phyloP scores from a whole-genome alignment of 2,329 filamentous ascomycete species.

The Colletotrichum trifolii region DNA sequence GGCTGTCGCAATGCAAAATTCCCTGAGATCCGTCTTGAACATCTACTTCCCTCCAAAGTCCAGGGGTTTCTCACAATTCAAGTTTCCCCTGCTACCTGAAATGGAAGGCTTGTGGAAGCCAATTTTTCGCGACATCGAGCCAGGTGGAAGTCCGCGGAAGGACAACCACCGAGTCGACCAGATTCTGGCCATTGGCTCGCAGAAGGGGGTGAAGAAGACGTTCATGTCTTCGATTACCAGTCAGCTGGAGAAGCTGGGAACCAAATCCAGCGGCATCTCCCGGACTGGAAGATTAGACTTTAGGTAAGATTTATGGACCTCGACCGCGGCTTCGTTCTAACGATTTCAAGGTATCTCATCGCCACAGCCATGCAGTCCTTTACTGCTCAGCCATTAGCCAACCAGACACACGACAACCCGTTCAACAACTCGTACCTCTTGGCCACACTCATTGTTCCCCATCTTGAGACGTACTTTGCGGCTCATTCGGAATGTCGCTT shows the following conservation, averaged over 20 bases:
- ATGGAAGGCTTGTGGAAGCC: conserved; percentile 64
- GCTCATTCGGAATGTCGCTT: conserved; percentile 64
- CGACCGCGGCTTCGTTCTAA: not conserved
- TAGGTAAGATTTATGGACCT: conserved; percentile 53
- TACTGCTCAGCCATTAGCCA: conserved; percentile 60
- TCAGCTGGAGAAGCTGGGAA: conserved; percentile 66
- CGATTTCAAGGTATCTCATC: conserved; percentile 65
- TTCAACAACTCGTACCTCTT: conserved; percentile 65
- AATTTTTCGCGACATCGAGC: conserved; percentile 55
- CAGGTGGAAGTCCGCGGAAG: conserved; percentile 41
- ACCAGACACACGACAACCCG: conserved; percentile 64
- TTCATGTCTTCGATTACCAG: conserved; percentile 61
- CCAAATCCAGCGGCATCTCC: conserved; percentile 59
- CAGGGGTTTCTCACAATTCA: conserved; percentile 59
- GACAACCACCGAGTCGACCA: conserved; percentile 60
- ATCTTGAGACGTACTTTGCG: conserved; percentile 69
- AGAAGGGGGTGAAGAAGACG: conserved; percentile 63
- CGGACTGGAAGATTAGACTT: conserved; percentile 69
- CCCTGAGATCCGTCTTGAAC: conserved; percentile 63
- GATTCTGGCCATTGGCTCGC: conserved; percentile 69
- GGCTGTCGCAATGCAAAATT: conserved; percentile 67
- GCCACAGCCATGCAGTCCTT: conserved; percentile 70
- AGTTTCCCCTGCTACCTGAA: conserved; percentile 60
- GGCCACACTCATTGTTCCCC: conserved; percentile 68
- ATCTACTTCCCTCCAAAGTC: conserved; percentile 61